Base-by-base conservation (phyloP, 768 basidiomycete species). In the Podaxis pistillaris region DNA sequence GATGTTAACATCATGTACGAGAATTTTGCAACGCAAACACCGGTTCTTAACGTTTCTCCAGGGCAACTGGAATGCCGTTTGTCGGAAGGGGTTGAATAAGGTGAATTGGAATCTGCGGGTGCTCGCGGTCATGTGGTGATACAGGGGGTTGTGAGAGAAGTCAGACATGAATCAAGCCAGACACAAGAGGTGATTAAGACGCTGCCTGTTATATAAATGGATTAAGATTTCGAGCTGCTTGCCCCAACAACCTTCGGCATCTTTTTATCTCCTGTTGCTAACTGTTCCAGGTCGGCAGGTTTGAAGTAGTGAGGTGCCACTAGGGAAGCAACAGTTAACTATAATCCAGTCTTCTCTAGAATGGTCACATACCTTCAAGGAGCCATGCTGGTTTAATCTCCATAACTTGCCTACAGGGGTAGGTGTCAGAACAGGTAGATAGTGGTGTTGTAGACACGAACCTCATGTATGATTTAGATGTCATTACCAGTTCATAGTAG, bases 281-380 rank as follows among this genome's bases (percentile, higher is more conserved):
- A 73, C 69, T 93, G 89, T 67, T 94, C 91, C 51, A 93, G 74
- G 68, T 93, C 91, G 1, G 91, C 88, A 6, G 82, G 81, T 72
- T 93, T 96, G 85, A 96, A 98, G 72, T 94, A 98, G 72, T 98
- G 96, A 0, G 96, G 96, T 1, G 96, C 96, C 22, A 98, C 94
- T 94, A 44, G 17, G 49, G 61, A 12, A 62, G 28, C 61, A 52
- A 65, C 22, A 63, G 60, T 54, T 30, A 61, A 55, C 54, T 54
- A 63, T 44, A 19, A 55, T 54, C 26, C 33, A 15, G 19, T n/a
- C 41, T 36, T 9, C 13, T 58, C 33, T 22, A 26, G 38, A 28
- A 72, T 22, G 15, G 22, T 46, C 19, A 78, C 86, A 60, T 60
- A 89, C 92, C 90, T 83, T 98, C 96, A 47, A 97, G 74, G 36